Evolutionary conservation across 768 basidiomycete species (phyloP).

Genomic region (Tricholoma flavovirens): DNA sequence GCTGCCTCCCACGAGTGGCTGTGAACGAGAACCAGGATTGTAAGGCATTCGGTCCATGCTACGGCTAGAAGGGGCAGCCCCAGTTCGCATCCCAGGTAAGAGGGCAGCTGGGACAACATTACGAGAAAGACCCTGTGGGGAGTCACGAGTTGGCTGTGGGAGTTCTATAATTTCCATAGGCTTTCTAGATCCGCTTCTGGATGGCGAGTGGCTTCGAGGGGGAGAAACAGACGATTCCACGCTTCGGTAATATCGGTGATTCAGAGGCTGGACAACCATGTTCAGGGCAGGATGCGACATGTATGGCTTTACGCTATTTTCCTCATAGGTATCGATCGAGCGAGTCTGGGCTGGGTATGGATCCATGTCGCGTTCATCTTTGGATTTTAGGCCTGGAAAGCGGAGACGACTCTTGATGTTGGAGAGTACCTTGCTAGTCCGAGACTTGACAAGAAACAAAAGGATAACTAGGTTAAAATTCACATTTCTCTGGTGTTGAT

Average conservation of each 20-base stretch:
- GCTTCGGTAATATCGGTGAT: constrained; percentile 13
- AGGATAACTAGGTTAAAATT: not conserved
- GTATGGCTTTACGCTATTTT: constrained; percentile 32
- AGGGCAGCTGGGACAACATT: not conserved
- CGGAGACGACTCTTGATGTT: constrained; percentile 32
- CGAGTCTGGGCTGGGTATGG: constrained; percentile 23
- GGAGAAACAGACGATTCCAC: constrained; percentile 18
- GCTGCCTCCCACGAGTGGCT: not conserved
- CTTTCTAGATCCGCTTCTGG: constrained; percentile 6
- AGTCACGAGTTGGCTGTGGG: not conserved
- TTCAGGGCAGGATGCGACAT: constrained; percentile 40
- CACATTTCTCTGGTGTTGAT: not conserved
- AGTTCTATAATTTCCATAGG: not conserved
- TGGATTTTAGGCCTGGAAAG: constrained; percentile 21
- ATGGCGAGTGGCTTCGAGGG: constrained; percentile 7
- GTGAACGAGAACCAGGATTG: not conserved
- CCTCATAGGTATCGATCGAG: constrained; percentile 13
- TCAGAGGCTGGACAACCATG: constrained; percentile 15
- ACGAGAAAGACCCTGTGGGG: not conserved
- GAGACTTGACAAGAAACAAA: constrained; percentile 15
- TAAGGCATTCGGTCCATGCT: constrained; percentile 1
- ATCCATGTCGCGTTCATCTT: constrained; percentile 18
- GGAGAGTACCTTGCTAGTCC: constrained; percentile 31
- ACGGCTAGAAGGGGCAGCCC: not conserved
- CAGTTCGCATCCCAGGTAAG: not conserved